Percentiles rank a stretch among this genome's conserved stretches.
Evolutionary conservation across 495 filamentous ascomycete species (phyloP).

Genomic region (Elaphomyces granulatus): DNA sequence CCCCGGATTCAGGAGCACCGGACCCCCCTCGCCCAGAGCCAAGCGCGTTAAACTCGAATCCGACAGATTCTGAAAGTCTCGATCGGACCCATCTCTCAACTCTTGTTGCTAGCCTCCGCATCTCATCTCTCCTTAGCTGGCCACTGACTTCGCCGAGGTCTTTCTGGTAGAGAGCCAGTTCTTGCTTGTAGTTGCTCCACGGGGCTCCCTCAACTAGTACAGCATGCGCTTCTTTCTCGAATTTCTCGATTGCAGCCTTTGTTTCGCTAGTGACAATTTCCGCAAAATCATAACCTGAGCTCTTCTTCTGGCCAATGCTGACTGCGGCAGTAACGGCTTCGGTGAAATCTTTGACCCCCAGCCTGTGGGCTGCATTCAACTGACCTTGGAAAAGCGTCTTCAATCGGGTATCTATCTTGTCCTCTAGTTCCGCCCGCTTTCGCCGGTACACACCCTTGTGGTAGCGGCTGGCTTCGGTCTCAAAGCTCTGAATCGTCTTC

Average conservation of each 20-base stretch:
- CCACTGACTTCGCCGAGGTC: constrained; percentile 78
- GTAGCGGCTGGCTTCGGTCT: constrained; percentile 80
- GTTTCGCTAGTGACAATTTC: constrained; percentile 82
- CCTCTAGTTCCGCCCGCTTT: constrained; percentile 72
- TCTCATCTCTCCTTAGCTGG: constrained; percentile 78
- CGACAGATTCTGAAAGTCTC: constrained; percentile 72
- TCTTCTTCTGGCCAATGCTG: constrained; percentile 82
- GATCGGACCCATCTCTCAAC: constrained; percentile 88
- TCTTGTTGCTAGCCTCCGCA: constrained; percentile 77
- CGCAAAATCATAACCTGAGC: constrained; percentile 79
- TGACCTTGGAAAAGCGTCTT: constrained; percentile 82
- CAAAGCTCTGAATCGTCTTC: constrained; percentile 68
- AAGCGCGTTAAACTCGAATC: constrained; percentile 87
- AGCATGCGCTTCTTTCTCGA: constrained; percentile 59
- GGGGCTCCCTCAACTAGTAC: constrained; percentile 59
- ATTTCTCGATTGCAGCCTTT: constrained; percentile 54
- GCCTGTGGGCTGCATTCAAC: constrained; percentile 74
- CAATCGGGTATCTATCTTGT: constrained; percentile 70
- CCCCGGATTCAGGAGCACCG: constrained; percentile 63
- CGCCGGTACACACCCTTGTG: constrained; percentile 86
- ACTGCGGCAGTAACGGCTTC: constrained; percentile 73
- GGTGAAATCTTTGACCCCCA: constrained; percentile 72
- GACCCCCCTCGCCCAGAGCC: constrained; percentile 70
- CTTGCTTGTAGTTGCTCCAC: constrained; percentile 64
- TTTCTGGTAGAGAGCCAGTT: constrained; percentile 49